These are phyloP conservation scores for Exophiala viscosa DNA, from an alignment of 2,329 filamentous ascomycete genomes.

Conservation along the genomic window DNA sequence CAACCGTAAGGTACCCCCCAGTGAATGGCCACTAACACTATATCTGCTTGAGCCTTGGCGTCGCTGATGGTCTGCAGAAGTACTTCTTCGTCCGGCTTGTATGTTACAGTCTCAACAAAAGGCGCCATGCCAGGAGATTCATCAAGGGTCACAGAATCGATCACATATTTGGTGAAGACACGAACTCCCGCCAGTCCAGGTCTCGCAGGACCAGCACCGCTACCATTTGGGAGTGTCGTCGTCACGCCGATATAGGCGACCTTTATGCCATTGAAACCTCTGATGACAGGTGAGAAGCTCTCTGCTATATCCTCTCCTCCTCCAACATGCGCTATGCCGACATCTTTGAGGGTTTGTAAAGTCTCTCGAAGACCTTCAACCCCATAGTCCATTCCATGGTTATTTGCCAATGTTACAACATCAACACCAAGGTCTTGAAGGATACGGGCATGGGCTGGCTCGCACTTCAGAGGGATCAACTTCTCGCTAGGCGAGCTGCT, in stretches of 20 bases:
- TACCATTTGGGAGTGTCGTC: conserved; percentile 10
- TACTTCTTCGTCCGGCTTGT: conserved; percentile 10
- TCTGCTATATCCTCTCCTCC: background rate
- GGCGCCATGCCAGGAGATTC: conserved; percentile 11
- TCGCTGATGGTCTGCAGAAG: conserved; percentile 6
- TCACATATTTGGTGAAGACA: conserved; percentile 12
- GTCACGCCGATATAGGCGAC: conserved; percentile 11
- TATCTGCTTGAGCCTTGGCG: conserved; percentile 6
- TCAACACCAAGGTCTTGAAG: conserved; percentile 9
- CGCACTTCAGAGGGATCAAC: conserved; percentile 6
- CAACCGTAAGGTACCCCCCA: conserved; percentile 11
- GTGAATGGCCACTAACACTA: conserved; percentile 10
- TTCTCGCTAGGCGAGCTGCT: background rate
- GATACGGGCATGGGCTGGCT: background rate
- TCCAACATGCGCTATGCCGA: conserved; percentile 7
- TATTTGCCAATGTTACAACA: conserved; percentile 10
- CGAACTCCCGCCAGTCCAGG: conserved; percentile 9
- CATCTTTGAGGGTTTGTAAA: background rate
- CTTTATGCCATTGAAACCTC: background rate
- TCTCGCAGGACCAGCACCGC: conserved; percentile 1
- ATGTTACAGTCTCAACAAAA: conserved; percentile 6
- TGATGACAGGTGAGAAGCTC: conserved; percentile 3
- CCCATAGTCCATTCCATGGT: conserved; percentile 12
- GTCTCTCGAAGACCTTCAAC: conserved; percentile 3
- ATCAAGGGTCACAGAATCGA: conserved; percentile 8